These are phyloP conservation scores for Collybia sordida DNA, from an alignment of 768 basidiomycete genomes.

Conservation along the genomic window DNA sequence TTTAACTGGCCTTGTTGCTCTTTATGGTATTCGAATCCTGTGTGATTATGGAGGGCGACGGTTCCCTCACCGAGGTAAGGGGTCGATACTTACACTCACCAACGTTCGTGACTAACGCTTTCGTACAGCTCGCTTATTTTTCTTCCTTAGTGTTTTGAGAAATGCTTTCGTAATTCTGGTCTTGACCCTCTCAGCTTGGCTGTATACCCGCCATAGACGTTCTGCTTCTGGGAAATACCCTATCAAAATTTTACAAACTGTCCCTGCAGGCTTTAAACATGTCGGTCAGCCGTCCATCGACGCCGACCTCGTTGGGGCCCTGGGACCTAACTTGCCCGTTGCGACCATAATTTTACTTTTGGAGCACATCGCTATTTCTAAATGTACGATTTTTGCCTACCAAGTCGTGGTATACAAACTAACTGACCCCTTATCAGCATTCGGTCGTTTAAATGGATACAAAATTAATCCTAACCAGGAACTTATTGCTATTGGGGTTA, in stretches of 20 bases:
- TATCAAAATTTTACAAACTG: slow-evolving; percentile 78
- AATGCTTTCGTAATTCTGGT: slow-evolving; percentile 89
- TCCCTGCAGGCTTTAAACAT: slow-evolving; percentile 81
- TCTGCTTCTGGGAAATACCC: slow-evolving; percentile 67
- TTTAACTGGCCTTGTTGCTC: slow-evolving; percentile 63
- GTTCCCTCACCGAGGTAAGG: slow-evolving; percentile 62
- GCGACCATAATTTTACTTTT: slow-evolving; percentile 88
- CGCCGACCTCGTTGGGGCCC: slow-evolving; percentile 53
- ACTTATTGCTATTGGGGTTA: slow-evolving; percentile 96
- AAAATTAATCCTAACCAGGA: slow-evolving; percentile 94
- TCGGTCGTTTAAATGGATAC: slow-evolving; percentile 93
- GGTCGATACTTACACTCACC: not conserved
- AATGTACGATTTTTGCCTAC: slow-evolving; percentile 49
- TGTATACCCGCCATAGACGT: slow-evolving; percentile 70
- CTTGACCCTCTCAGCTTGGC: slow-evolving; percentile 84
- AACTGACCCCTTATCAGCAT: slow-evolving; percentile 49
- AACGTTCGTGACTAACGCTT: slow-evolving; percentile 4
- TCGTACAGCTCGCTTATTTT: slow-evolving; percentile 59
- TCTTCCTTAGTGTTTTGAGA: slow-evolving; percentile 75
- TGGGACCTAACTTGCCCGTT: slow-evolving; percentile 76
- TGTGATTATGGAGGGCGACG: slow-evolving; percentile 52
- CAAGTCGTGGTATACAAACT: not conserved
- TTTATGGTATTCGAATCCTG: slow-evolving; percentile 66
- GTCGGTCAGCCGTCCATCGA: slow-evolving; percentile 43
- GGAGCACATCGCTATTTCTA: slow-evolving; percentile 97